A percentile compares a stretch with the other conserved stretches of the same genome.
Conservation (phyloP, 1,139 yeast species). For the Protomyces inouyei region DNA sequence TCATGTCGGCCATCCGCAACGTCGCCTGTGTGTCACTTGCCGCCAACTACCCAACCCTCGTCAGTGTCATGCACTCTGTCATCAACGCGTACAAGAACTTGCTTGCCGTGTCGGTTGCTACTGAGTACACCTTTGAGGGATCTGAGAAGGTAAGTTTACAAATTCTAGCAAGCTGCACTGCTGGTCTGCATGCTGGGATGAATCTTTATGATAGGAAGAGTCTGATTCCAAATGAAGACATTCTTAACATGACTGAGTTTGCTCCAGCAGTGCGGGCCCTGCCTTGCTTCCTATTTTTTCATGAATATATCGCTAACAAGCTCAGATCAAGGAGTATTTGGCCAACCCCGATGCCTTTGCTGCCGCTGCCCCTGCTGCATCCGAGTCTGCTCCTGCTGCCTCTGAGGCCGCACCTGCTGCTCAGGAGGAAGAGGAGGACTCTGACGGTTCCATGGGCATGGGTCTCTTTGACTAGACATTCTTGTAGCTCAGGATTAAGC, state of each 20-base stretch:
- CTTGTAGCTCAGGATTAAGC: neutral
- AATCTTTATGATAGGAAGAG: conserved; percentile 1
- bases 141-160: conserved; percentile 61
- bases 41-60: conserved; percentile 98
- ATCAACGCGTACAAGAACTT: conserved; percentile 99
- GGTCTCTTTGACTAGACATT: conserved; percentile 89
- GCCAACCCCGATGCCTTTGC: conserved; percentile 99
- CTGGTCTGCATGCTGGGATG: neutral
- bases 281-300: no score
- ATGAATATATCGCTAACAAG: neutral
- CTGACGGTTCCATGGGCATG: conserved; percentile 92
- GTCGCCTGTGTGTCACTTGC: conserved; percentile 96
- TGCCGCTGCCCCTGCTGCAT: conserved; percentile 54
- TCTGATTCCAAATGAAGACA: neutral
- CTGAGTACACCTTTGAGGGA: conserved; percentile 99
- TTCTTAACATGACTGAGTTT: neutral
- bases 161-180: neutral
- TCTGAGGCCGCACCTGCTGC: conserved; percentile 48
- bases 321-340: conserved; percentile 84
- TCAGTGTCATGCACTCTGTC: conserved; percentile 98
- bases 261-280: neutral
- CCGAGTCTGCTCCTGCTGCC: conserved; percentile 48
- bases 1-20: conserved; percentile 85
- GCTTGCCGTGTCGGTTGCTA: conserved; percentile 94
- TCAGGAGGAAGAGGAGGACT: conserved; percentile 54